Conservation (phyloP, 2,329 filamentous ascomycete genomes). For the Colletotrichum noveboracense region DNA sequence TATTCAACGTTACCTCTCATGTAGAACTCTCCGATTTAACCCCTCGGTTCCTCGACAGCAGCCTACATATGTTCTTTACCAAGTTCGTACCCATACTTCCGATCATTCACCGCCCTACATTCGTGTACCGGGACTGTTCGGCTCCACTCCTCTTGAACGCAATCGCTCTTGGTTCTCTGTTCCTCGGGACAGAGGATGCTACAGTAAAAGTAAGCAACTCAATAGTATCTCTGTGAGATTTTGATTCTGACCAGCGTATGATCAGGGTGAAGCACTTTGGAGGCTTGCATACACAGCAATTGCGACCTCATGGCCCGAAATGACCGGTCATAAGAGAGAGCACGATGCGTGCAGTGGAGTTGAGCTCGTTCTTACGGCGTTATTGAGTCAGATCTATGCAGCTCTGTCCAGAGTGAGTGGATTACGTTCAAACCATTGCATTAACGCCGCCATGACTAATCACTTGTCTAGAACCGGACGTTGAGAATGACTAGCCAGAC, state of each 20-base stretch:
- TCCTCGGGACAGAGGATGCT: background rate
- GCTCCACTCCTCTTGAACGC: background rate
- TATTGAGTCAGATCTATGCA: background rate
- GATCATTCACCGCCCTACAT: background rate
- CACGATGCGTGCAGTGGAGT: background rate
- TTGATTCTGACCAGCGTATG: fast-evolving
- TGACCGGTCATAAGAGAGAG: background rate
- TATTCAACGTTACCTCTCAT: background rate
- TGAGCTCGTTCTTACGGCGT: background rate
- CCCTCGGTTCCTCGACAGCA: background rate
- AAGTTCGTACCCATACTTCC: background rate
- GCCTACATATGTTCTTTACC: background rate
- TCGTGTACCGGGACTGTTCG: background rate
- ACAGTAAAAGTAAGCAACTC: background rate
- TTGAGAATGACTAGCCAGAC: background rate
- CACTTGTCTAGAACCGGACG: background rate
- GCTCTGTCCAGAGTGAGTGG: background rate
- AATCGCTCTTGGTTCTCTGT: background rate
- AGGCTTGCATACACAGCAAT: background rate
- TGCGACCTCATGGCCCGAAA: background rate
- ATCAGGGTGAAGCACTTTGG: background rate
- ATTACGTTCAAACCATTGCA: fast-evolving
- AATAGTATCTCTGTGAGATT: background rate
- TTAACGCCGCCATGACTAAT: background rate
- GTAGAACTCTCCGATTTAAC: background rate